phyloP scores from a whole-genome alignment of 148 eudicot genomes.

The Suaeda aralocaspica region DNA sequence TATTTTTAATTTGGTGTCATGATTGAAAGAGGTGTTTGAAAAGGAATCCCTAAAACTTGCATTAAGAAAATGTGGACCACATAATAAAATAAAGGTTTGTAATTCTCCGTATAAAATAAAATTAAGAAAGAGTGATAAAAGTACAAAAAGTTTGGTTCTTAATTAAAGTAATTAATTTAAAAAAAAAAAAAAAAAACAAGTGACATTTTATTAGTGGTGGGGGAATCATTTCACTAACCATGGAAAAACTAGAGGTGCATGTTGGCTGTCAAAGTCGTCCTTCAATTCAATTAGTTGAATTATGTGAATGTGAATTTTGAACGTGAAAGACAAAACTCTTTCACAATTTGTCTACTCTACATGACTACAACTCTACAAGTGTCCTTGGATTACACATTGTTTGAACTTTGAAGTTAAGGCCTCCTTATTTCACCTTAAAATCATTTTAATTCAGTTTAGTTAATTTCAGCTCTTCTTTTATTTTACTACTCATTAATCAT shows the following conservation, averaged over 20 bases:
- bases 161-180: constrained; percentile 2
- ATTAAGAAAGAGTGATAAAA: neutral
- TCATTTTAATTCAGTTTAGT: no score
- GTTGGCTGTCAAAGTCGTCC: constrained; percentile 10
- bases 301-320: no score
- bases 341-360: no score
- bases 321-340: no score
- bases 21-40: constrained; percentile 11
- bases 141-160: constrained; percentile 14
- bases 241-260: constrained; percentile 20
- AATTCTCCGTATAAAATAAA: neutral
- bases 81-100: constrained; percentile 8
- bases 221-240: constrained; percentile 27
- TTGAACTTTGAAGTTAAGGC: no score
- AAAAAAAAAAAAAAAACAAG: neutral
- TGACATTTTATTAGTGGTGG: constrained; percentile 15
- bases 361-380: no score
- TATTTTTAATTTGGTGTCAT: neutral
- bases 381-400: no score
- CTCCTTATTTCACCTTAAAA: no score
- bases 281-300: neutral
- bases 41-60: constrained; percentile 33
- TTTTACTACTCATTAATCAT: no score
- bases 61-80: constrained; percentile 43
- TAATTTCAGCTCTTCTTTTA: no score